Conservation (phyloP, 441 rosid genomes). For the Mallotus japonicus region DNA sequence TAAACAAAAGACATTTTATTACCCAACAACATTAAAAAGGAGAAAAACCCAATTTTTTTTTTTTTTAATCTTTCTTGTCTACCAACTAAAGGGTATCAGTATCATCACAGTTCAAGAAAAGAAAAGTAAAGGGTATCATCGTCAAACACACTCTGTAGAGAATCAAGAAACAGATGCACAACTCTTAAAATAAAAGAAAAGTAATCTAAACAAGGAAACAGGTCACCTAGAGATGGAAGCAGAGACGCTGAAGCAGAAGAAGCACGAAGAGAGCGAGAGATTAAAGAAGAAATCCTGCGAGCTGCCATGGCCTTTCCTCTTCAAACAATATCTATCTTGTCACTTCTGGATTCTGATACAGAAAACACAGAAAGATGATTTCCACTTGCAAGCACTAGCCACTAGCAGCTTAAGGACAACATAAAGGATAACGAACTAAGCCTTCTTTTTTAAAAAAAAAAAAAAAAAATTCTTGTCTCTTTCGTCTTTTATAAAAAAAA, state of each 20-base stretch:
- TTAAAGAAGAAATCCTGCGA: slow-evolving; percentile 64
- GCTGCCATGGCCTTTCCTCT: slow-evolving; percentile 49
- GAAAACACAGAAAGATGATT: too few species aligned
- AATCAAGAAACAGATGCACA: not conserved
- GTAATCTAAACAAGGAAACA: not conserved
- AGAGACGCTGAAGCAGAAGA: slow-evolving; percentile 32
- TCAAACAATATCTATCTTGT: not conserved
- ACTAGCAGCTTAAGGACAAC: too few species aligned
- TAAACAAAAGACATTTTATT: not conserved
- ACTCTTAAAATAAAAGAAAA: not conserved
- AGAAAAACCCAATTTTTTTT: not conserved
- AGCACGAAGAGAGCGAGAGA: slow-evolving; percentile 47
- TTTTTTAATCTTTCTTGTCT: not conserved
- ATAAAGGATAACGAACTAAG: too few species aligned
- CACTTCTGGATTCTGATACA: too few species aligned
- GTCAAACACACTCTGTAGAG: not conserved
- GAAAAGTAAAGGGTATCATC: not conserved
- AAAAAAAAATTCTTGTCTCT: too few species aligned
- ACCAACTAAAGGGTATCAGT: not conserved
- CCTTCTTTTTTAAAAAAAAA: too few species aligned
- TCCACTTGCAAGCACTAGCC: too few species aligned
- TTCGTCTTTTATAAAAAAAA: too few species aligned
- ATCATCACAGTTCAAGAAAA: too few species aligned
- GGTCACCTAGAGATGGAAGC: slow-evolving; percentile 51
- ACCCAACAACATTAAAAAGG: not conserved